Conservation (phyloP, 2,329 filamentous ascomycete genomes). For the Sporothrix pallida region DNA sequence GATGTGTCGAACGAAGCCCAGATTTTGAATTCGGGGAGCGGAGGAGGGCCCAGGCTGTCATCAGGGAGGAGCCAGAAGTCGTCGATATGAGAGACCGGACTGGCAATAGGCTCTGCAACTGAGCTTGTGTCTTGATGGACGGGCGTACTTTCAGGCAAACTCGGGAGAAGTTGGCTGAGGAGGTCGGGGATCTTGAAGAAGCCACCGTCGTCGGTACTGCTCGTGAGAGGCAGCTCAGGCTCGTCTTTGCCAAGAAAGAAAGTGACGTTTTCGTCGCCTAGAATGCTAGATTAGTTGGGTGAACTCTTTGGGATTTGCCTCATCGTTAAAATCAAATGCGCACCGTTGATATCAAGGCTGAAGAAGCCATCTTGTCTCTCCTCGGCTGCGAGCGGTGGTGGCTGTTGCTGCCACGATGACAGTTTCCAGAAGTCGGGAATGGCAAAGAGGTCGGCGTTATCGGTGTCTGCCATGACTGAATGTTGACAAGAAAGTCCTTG, state of each 20-base stretch:
- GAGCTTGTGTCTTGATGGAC: background rate
- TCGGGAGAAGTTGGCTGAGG: slow-evolving; percentile 36
- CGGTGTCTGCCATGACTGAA: slow-evolving; percentile 31
- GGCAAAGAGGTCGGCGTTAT: slow-evolving; percentile 63
- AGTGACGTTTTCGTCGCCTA: slow-evolving; percentile 20
- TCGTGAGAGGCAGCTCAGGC: background rate
- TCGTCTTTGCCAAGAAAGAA: slow-evolving; percentile 37
- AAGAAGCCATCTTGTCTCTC: slow-evolving; percentile 50
- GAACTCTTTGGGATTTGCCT: background rate
- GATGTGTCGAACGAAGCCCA: slow-evolving; percentile 70
- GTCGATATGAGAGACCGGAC: slow-evolving; percentile 34
- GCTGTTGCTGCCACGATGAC: slow-evolving; percentile 56
- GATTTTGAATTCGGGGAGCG: slow-evolving; percentile 58
- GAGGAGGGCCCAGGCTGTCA: slow-evolving; percentile 40
- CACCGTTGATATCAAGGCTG: slow-evolving; percentile 48
- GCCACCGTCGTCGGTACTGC: slow-evolving; percentile 39
- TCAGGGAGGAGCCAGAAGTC: slow-evolving; percentile 58
- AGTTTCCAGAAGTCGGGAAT: slow-evolving; percentile 66
- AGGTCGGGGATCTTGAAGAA: slow-evolving; percentile 53
- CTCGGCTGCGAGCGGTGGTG: background rate
- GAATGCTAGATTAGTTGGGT: background rate
- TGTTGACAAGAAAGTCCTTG: background rate
- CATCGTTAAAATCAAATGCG: background rate
- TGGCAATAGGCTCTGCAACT: background rate
- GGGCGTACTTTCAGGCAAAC: background rate